phyloP scores from a whole-genome alignment of 2,329 filamentous ascomycete genomes.

The Colletotrichum paranaense region DNA sequence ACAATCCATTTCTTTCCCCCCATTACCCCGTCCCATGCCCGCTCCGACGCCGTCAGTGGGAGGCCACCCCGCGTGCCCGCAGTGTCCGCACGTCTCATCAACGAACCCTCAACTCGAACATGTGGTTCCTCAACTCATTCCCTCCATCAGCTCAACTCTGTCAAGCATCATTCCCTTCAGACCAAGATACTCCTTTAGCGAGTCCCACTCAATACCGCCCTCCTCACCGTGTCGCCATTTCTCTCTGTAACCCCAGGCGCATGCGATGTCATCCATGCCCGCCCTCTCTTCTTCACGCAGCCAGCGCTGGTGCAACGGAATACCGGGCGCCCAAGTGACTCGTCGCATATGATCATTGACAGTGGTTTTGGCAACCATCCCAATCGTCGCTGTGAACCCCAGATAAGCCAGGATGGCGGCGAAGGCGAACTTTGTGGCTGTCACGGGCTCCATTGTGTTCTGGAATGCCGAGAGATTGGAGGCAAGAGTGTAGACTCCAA shows the following conservation, averaged over 20 bases:
- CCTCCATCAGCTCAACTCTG: slow-evolving; percentile 89
- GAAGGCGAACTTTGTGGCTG: slow-evolving; percentile 83
- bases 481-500: slow-evolving; percentile 78
- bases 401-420: slow-evolving; percentile 86
- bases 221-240: slow-evolving; percentile 85
- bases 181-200: slow-evolving; percentile 83
- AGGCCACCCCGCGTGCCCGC: slow-evolving; percentile 6
- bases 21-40: slow-evolving; percentile 22
- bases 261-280: slow-evolving; percentile 86
- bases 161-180: slow-evolving; percentile 91
- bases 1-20: slow-evolving; percentile 1
- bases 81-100: slow-evolving; percentile 23
- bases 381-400: slow-evolving; percentile 82
- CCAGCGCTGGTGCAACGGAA: slow-evolving; percentile 85
- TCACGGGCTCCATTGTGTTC: slow-evolving; percentile 79
- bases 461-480: slow-evolving; percentile 75
- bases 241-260: slow-evolving; percentile 93
- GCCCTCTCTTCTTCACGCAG: slow-evolving; percentile 89
- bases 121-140: slow-evolving; percentile 68
- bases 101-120: slow-evolving; percentile 20
- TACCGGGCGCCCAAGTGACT: slow-evolving; percentile 89
- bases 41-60: background rate
- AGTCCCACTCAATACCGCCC: slow-evolving; percentile 90
- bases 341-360: slow-evolving; percentile 95
- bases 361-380: slow-evolving; percentile 85